A percentile compares a stretch with the other conserved stretches of the same genome.
Evolutionary conservation across 495 filamentous ascomycete species (phyloP).

Genomic region (Aspergillus funiculosus): DNA sequence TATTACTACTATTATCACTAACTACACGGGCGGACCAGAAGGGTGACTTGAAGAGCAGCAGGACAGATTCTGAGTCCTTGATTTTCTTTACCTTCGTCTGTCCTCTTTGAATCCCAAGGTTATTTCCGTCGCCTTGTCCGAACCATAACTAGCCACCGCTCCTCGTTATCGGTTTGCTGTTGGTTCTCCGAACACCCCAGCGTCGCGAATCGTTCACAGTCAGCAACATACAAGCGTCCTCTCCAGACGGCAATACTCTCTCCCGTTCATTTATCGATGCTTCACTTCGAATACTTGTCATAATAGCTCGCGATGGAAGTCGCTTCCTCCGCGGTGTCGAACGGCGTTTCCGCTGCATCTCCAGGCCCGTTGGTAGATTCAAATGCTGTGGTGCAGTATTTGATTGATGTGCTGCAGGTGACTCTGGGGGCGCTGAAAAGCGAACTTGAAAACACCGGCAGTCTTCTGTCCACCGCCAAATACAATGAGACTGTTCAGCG

Average conservation of each 20-base stretch:
- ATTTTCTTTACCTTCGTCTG: no score
- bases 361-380: slow-evolving; percentile 48
- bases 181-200: no score
- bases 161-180: no score
- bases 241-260: background rate
- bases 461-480: slow-evolving; percentile 66
- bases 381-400: slow-evolving; percentile 66
- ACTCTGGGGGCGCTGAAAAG: slow-evolving; percentile 75
- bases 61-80: no score
- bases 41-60: no score
- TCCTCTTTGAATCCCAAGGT: no score
- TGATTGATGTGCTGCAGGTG: slow-evolving; percentile 70
- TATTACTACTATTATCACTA: no score
- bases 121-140: no score
- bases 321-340: slow-evolving; percentile 40
- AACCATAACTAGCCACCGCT: no score
- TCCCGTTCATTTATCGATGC: slow-evolving; percentile 28
- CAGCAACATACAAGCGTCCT: background rate
- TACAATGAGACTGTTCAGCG: slow-evolving; percentile 74
- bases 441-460: slow-evolving; percentile 75
- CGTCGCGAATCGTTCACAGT: slow-evolving; percentile 4
- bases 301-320: slow-evolving; percentile 44
- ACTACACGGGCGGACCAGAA: no score
- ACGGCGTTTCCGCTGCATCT: slow-evolving; percentile 41
- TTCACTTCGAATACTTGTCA: slow-evolving; percentile 17